phyloP scores from a whole-genome alignment of 2,329 filamentous ascomycete species.

The Ophiocordyceps polyrhachis-furcata region DNA sequence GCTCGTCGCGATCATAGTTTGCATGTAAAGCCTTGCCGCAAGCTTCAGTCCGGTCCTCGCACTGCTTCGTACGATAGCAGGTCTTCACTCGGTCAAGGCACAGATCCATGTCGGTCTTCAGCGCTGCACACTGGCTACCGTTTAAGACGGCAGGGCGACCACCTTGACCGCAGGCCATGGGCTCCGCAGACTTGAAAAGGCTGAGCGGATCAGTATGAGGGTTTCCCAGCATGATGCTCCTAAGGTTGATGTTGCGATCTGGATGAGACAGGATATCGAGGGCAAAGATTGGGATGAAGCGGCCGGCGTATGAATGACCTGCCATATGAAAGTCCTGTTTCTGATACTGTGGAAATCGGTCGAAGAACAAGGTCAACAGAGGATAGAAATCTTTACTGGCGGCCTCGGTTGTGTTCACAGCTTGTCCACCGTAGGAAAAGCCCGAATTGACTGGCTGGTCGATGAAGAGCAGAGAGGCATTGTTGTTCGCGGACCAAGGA shows the following conservation, averaged over 20 bases:
- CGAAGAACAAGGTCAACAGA: background rate
- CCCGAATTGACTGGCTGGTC: background rate
- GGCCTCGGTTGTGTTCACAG: background rate
- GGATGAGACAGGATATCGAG: constrained; percentile 82
- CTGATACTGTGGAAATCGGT: background rate
- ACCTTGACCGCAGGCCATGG: constrained; percentile 93
- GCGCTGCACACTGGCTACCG: constrained; percentile 56
- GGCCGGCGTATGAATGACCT: background rate
- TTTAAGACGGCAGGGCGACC: constrained; percentile 76
- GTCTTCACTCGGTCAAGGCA: constrained; percentile 73
- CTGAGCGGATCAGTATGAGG: constrained; percentile 83
- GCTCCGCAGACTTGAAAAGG: constrained; percentile 76
- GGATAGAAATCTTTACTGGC: background rate
- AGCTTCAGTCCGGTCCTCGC: constrained; percentile 46
- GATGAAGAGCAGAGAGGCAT: background rate
- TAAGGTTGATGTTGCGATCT: constrained; percentile 92
- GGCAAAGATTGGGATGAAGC: constrained; percentile 38
- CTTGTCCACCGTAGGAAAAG: background rate
- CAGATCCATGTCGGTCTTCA: constrained; percentile 80
- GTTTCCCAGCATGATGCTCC: constrained; percentile 89
- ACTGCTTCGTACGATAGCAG: constrained; percentile 65
- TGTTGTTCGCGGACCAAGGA: background rate
- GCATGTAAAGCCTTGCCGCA: constrained; percentile 86
- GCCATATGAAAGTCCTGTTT: background rate
- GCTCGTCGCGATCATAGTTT: constrained; percentile 67